Evolutionary conservation across 495 filamentous ascomycete genomes (phyloP).

Genomic region (Talaromyces borbonicus): DNA sequence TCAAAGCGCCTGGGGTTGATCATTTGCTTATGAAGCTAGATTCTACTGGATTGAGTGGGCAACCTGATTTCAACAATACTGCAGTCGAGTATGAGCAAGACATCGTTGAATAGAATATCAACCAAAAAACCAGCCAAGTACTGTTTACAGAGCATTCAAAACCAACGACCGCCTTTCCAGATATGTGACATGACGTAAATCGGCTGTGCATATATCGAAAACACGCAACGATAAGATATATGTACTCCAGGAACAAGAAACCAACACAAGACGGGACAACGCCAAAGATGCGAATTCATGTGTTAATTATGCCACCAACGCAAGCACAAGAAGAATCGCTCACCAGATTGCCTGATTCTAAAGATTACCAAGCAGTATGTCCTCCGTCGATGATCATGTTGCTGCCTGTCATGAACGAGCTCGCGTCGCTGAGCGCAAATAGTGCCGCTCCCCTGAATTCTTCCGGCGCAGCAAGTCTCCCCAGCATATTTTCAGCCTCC

Average conservation of each 20-base stretch:
- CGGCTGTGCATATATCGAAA: too few species aligned
- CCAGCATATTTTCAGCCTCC: slow-evolving; percentile 62
- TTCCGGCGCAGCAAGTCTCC: slow-evolving; percentile 48
- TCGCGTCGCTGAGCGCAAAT: slow-evolving; percentile 54
- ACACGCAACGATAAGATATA: not conserved
- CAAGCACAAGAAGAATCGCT: not conserved
- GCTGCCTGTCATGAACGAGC: slow-evolving; percentile 61
- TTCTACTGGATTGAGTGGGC: slow-evolving; percentile 42
- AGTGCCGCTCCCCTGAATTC: slow-evolving; percentile 58
- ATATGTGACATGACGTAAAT: too few species aligned
- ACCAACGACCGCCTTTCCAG: too few species aligned
- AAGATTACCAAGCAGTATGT: slow-evolving; percentile 44
- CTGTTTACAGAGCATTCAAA: too few species aligned
- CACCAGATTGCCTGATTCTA: not conserved
- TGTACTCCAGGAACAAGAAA: not conserved
- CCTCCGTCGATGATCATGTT: slow-evolving; percentile 54
- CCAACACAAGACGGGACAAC: not conserved
- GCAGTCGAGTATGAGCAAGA: not conserved
- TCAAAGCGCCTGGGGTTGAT: slow-evolving; percentile 63
- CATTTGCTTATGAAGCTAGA: slow-evolving; percentile 80
- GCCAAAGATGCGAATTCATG: not conserved
- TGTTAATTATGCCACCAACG: not conserved
- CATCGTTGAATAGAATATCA: too few species aligned
- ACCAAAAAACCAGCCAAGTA: too few species aligned
- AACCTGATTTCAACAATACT: slow-evolving; percentile 1